Conservation (phyloP, 148 eudicot genomes). For the Chenopodium album region DNA sequence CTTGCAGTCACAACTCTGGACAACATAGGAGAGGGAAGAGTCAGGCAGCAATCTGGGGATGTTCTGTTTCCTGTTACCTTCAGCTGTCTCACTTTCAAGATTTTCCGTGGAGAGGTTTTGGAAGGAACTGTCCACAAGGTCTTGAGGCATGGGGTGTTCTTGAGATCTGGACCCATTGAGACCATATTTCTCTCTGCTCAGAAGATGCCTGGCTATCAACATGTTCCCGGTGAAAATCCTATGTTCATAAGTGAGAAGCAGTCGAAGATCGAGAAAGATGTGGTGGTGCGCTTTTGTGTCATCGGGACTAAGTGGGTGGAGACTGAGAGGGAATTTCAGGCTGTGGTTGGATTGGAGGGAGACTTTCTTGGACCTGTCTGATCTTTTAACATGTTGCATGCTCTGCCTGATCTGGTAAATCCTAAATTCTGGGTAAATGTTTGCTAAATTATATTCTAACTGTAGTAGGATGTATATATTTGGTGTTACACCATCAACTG, state of each 20-base stretch:
- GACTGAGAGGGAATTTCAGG: slow-evolving; percentile 58
- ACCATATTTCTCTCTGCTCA: slow-evolving; percentile 56
- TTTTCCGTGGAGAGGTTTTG: slow-evolving; percentile 55
- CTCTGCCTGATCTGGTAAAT: neutral
- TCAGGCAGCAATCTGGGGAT: slow-evolving; percentile 61
- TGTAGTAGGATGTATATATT: slow-evolving; percentile 15
- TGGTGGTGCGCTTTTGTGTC: slow-evolving; percentile 45
- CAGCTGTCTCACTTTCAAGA: slow-evolving; percentile 57
- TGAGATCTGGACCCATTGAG: slow-evolving; percentile 66
- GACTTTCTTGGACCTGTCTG: slow-evolving; percentile 63
- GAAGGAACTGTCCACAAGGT: slow-evolving; percentile 68
- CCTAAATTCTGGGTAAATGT: neutral
- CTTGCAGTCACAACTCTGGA: slow-evolving; percentile 58
- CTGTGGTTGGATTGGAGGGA: slow-evolving; percentile 61
- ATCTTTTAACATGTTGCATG: slow-evolving; percentile 8
- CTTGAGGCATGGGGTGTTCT: slow-evolving; percentile 60
- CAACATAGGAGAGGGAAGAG: slow-evolving; percentile 63
- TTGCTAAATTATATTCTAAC: slow-evolving; percentile 8
- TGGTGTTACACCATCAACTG: neutral
- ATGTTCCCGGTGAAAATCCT: slow-evolving; percentile 66
- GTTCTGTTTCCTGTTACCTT: slow-evolving; percentile 69
- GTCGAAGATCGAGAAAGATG: slow-evolving; percentile 59
- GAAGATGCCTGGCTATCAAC: slow-evolving; percentile 65
- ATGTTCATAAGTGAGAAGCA: slow-evolving; percentile 57
- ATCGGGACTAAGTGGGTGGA: slow-evolving; percentile 59